Percentiles rank a stretch among this genome's conserved stretches.
Evolutionary conservation across 192 early-diverging fungal genomes (phyloP).

Genomic region (Coemansia pectinata): DNA sequence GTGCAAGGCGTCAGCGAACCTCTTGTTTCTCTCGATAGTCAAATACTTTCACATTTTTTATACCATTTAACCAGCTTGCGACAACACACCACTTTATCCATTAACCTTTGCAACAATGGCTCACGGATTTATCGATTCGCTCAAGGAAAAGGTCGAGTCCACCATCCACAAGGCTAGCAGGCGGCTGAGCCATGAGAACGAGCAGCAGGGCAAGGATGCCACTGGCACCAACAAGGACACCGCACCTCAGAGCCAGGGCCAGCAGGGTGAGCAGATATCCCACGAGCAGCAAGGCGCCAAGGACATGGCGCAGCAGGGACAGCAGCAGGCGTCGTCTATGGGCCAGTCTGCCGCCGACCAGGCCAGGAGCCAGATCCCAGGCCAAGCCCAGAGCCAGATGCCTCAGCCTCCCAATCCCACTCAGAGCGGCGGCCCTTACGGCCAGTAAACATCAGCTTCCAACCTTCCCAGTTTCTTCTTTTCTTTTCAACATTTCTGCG

Average conservation of each 20-base stretch:
- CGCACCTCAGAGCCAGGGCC: slow-evolving; percentile 6
- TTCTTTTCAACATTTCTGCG: neutral
- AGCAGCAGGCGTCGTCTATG: slow-evolving; percentile 16
- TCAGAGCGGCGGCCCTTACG: neutral
- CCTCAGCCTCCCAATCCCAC: slow-evolving; percentile 1
- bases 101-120: neutral
- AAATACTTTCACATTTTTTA: neutral
- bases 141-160: slow-evolving; percentile 49
- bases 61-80: neutral
- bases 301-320: slow-evolving; percentile 15
- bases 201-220: slow-evolving; percentile 10
- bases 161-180: slow-evolving; percentile 39
- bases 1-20: neutral
- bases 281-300: slow-evolving; percentile 11
- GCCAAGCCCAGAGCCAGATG: neutral
- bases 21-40: neutral
- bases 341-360: slow-evolving; percentile 11
- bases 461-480: neutral
- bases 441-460: neutral
- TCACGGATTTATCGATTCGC: slow-evolving; percentile 26
- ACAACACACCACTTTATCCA: neutral
- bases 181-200: slow-evolving; percentile 33
- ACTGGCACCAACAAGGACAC: slow-evolving; percentile 4
- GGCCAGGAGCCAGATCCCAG: neutral
- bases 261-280: slow-evolving; percentile 19